Conservation (phyloP, 2,329 filamentous ascomycete genomes). For the Fusarium papillatum region DNA sequence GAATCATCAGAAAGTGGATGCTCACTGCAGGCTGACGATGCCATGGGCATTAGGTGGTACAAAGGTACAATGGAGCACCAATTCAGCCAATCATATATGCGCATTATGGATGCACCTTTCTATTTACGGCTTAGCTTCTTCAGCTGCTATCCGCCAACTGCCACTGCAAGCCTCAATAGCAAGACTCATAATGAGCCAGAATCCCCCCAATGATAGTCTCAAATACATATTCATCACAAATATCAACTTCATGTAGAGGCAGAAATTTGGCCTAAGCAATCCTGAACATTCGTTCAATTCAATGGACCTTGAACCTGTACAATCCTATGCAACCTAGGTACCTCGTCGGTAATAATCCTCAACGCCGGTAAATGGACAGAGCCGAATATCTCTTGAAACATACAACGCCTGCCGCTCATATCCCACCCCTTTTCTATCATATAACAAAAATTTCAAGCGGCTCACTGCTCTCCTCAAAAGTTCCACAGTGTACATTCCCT, state of each 20-base stretch:
- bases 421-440: constrained; percentile 50
- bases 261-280: neutral
- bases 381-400: constrained; percentile 24
- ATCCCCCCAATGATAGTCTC: neutral
- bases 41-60: constrained; percentile 20
- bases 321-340: constrained; percentile 22
- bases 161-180: neutral
- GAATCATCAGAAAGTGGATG: constrained; percentile 54
- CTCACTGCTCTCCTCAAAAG: constrained; percentile 62
- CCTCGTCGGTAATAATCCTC: constrained; percentile 14
- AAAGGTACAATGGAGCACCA: constrained; percentile 1
- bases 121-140: neutral
- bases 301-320: constrained; percentile 3
- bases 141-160: neutral
- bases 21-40: constrained; percentile 34
- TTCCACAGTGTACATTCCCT: constrained; percentile 82
- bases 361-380: constrained; percentile 37
- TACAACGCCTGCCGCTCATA: constrained; percentile 31
- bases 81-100: constrained; percentile 19
- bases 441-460: constrained; percentile 67
- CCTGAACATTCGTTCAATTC: neutral
- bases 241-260: neutral
- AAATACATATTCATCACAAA: neutral
- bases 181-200: neutral
- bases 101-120: neutral